Evolutionary conservation across 495 filamentous ascomycete genomes (phyloP), one percentile per base, ranked within the genome.

Genomic region (Eremomyces bilateralis): DNA sequence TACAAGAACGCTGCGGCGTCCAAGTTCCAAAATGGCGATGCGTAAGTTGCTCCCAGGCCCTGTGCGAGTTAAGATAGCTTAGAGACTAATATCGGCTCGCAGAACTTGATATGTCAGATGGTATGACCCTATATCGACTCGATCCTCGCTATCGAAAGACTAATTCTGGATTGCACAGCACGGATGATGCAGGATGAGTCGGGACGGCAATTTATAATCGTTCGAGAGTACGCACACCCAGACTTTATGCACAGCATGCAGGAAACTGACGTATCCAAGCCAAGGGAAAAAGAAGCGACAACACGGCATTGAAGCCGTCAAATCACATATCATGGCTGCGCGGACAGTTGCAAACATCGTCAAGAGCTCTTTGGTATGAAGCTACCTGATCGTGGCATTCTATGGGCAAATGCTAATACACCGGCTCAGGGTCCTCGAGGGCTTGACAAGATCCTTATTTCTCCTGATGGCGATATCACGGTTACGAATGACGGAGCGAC

Each of bases 401-500:
- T n/a, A n/a, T n/a, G n/a, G 34, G 24, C 17, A 25, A 34, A 31
- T 21, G 38, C 47, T 54, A n/a, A 50, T 56, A 11, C 27, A 5
- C 15, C 34, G 25, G 38, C 43, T 4, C 46, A 77, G 72, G 88
- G 88, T 31, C 88, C 88, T 37, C 76, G 90, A 45, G 88, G 88
- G 36, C 71, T 99, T 46, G 88, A 99, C 63, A 99, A 99, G 62
- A 99, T 99, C 49, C 64, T 99, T 43, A 99, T 99, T 47, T 99
- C 88, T 29, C 80, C 88, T 20, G 88, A 99, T 55, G 88, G 88
- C 51, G 88, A 95, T 58, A 99, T 99, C 54, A 99, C 88, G 28
- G 84, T 99, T 31, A 99, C 88, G 38, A 99, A 99, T 53, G 88
- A 99, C 64, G 88, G 88, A 48, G 88, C 88, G 36, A 99, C 88